Conservation (phyloP, 148 eudicot species). For the Pharnaceum exiguum region DNA sequence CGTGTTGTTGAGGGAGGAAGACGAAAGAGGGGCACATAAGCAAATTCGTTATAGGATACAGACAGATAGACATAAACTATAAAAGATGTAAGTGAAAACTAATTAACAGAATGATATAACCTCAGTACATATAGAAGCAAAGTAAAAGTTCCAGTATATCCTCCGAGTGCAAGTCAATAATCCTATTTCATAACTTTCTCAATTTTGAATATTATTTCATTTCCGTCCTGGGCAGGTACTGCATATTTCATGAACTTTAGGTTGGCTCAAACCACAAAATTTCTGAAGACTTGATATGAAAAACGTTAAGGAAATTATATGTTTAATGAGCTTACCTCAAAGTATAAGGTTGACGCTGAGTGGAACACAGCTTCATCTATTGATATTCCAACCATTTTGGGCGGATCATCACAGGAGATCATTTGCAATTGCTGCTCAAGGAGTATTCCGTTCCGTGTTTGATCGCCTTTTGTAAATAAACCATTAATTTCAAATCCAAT, state of each 20-base stretch:
- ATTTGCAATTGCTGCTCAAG: conserved; percentile 23
- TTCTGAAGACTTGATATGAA: neutral
- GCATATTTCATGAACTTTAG: neutral
- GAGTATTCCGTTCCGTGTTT: conserved; percentile 9
- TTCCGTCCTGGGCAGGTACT: neutral
- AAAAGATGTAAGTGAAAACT: too few species aligned
- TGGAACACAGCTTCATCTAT: conserved; percentile 61
- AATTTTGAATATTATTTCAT: neutral
- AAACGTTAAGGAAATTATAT: neutral
- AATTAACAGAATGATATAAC: too few species aligned
- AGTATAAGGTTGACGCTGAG: conserved; percentile 63
- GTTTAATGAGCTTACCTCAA: conserved; percentile 36
- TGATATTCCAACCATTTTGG: conserved; percentile 75
- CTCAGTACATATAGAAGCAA: too few species aligned
- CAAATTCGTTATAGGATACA: too few species aligned
- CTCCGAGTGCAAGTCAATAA: neutral
- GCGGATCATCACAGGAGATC: conserved; percentile 39
- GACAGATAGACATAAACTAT: too few species aligned
- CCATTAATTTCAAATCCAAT: conserved; percentile 75
- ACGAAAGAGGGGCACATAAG: too few species aligned
- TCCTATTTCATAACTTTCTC: neutral
- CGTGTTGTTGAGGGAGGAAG: too few species aligned
- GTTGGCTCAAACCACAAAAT: neutral
- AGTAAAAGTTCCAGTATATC: too few species aligned
- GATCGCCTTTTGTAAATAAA: conserved; percentile 37